Base-by-base conservation (phyloP, 495 filamentous ascomycete species). In the Massariosphaeria phaeospora region DNA sequence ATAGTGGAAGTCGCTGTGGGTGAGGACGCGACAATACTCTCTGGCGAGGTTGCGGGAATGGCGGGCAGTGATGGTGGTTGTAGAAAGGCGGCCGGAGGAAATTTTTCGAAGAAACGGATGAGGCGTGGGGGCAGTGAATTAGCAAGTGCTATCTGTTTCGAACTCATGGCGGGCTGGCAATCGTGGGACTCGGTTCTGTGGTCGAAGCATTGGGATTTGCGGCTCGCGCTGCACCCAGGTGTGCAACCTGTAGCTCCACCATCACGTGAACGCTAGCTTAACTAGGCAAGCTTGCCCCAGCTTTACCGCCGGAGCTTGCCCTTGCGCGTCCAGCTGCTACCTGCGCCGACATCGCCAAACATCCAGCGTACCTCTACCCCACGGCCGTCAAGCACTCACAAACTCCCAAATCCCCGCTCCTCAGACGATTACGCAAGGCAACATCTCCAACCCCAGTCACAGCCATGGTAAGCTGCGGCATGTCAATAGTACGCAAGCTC, bases 81-180 rank as follows among this genome's bases (percentile, higher is more conserved):
- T 36, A 79, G 67, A 59, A 82, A 73, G 38, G 74, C 67, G 50
- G 66, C 67, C 24, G 91, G 90, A 21, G 91, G 93, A 65, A 89
- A 96, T 55, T 85, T 83, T 30, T 85, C 83, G 70, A 98, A 88
- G 79, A 98, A 96, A 56, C 83, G 82, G 52, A 79, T 79, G n/a
- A 98, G 79, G 15, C 84, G 83, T 17, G 76, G 70, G 13, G 89
- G 93, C 15, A 91, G 78, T 30, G 76, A 68, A 64, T 79, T 74
- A 24, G 84, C 86, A 49, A 90, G 76, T 33, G 43, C 15, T 33
- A 47, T 47, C 15, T 30, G 43, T 1, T 31, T 12, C 12, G 36
- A 20, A 39, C 38, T 46, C 56, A 48, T 50, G 39, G 44, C 30
- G 53, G 27, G 15, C 17, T 33, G 24, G 18, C 38, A 30, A 44